Evolutionary conservation across 2,329 filamentous ascomycete species (phyloP).

Genomic region (Aspergillus aculeatinus): DNA sequence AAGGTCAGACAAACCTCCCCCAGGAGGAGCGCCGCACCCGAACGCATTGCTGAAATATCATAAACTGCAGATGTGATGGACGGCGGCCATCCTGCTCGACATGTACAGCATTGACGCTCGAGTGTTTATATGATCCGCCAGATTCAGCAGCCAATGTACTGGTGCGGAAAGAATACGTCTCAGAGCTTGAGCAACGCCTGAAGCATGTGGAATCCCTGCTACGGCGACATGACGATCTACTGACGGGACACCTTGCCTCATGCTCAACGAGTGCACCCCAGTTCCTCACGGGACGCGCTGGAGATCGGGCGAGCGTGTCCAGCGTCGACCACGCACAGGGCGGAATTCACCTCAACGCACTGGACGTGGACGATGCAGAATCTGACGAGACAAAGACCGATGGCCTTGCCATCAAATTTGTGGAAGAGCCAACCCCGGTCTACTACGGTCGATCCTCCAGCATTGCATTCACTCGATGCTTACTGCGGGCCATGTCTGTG

Average conservation of each 20-base stretch:
- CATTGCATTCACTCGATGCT: background rate
- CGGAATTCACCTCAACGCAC: background rate
- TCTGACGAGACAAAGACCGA: background rate
- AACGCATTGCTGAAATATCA: background rate
- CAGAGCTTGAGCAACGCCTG: background rate
- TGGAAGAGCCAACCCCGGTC: background rate
- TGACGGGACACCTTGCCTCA: background rate
- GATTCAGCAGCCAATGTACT: background rate
- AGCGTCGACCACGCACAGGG: no score
- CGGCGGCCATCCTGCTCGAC: background rate
- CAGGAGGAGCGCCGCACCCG: background rate
- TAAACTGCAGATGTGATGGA: background rate
- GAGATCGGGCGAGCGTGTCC: background rate
- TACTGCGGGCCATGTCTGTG: background rate
- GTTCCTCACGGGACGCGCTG: background rate
- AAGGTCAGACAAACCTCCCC: background rate
- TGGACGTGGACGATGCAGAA: background rate
- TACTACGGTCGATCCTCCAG: background rate
- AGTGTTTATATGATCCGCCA: background rate
- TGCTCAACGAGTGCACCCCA: background rate
- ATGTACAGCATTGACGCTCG: background rate
- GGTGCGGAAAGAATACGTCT: background rate
- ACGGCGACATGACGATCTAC: background rate
- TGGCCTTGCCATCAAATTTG: background rate
- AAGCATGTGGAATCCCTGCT: background rate